Conservation (phyloP, 2,329 filamentous ascomycete species). For the Lachnum nothofagi region DNA sequence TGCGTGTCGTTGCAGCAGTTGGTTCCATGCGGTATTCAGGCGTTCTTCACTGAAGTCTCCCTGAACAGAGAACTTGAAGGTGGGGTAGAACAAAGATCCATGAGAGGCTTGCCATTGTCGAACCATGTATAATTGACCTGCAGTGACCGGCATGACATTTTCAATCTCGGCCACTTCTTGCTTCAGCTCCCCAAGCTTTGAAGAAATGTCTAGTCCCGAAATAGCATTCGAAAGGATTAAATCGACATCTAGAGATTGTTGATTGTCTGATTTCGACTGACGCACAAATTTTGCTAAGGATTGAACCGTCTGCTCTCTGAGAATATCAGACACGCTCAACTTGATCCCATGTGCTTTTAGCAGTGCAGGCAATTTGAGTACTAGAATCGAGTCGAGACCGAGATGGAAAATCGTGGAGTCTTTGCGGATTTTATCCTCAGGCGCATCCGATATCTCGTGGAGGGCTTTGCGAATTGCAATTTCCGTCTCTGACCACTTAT, state of each 20-base stretch:
- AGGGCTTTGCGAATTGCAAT: slow-evolving; percentile 44
- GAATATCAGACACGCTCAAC: slow-evolving; percentile 65
- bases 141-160: slow-evolving; percentile 59
- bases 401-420: slow-evolving; percentile 72
- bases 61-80: slow-evolving; percentile 57
- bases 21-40: slow-evolving; percentile 57
- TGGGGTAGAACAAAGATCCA: slow-evolving; percentile 67
- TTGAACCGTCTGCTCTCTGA: slow-evolving; percentile 59
- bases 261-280: slow-evolving; percentile 26
- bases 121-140: slow-evolving; percentile 79
- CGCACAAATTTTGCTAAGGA: slow-evolving; percentile 51
- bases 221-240: slow-evolving; percentile 39
- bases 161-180: slow-evolving; percentile 43
- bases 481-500: slow-evolving; percentile 34
- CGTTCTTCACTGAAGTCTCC: slow-evolving; percentile 35
- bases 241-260: slow-evolving; percentile 35
- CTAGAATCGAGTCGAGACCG: slow-evolving; percentile 85
- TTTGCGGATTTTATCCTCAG: slow-evolving; percentile 52
- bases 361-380: slow-evolving; percentile 74
- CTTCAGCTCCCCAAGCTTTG: slow-evolving; percentile 37
- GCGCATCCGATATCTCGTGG: slow-evolving; percentile 55
- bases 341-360: slow-evolving; percentile 59
- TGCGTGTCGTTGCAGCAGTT: slow-evolving; percentile 49
- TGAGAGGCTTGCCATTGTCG: slow-evolving; percentile 65
- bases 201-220: slow-evolving; percentile 35